Evolutionary conservation across 176 grass and related monocot genomes (phyloP).

Genomic region (Pontederia crassipes): DNA sequence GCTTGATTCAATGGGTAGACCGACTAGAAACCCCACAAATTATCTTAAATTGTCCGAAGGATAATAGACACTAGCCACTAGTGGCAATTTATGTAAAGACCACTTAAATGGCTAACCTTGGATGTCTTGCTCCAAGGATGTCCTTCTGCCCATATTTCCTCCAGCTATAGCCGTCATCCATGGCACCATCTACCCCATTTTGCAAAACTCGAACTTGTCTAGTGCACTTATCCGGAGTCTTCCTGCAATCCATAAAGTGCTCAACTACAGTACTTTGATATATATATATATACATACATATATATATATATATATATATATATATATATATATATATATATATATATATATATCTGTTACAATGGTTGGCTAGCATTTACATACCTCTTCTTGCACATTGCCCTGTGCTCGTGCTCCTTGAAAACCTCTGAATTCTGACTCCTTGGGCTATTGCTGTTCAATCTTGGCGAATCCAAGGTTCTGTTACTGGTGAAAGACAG

Average conservation of each 20-base stretch:
- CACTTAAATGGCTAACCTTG: conserved; percentile 30
- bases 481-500: conserved; percentile 1
- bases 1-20: neutral
- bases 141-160: conserved; percentile 81
- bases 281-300: no score
- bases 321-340: no score
- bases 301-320: neutral
- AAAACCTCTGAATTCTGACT: conserved; percentile 15
- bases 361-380: neutral
- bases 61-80: no score
- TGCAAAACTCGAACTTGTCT: conserved; percentile 16
- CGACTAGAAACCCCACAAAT: no score
- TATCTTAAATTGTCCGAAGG: no score
- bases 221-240: conserved; percentile 41
- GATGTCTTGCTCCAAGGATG: conserved; percentile 54
- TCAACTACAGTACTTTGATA: neutral
- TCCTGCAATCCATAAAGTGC: conserved; percentile 26
- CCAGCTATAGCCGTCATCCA: conserved; percentile 74
- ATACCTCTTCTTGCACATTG: conserved; percentile 47
- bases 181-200: neutral
- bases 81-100: no score
- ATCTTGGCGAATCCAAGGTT: conserved; percentile 35
- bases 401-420: conserved; percentile 26
- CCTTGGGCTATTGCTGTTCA: conserved; percentile 37
- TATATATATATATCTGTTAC: neutral